These are phyloP conservation scores for Neocallimastix lanati DNA, from an alignment of 192 early-diverging fungal species.

Conservation along the genomic window DNA sequence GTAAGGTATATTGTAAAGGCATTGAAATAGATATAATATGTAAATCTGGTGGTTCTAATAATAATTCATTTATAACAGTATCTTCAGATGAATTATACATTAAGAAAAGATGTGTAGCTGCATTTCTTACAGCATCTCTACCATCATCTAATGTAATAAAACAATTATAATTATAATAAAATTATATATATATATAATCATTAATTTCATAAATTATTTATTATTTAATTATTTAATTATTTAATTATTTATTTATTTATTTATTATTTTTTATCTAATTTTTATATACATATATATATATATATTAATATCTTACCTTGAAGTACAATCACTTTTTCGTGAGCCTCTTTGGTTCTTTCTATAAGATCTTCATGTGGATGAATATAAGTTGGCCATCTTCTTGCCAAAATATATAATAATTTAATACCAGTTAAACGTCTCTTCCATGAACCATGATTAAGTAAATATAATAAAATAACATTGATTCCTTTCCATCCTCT, in stretches of 20 bases:
- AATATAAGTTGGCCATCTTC: background rate
- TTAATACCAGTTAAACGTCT: background rate
- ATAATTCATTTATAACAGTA: background rate
- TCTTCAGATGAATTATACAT: background rate
- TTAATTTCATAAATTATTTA: too few relatives aligned
- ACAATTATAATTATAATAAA: background rate
- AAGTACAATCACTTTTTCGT: background rate
- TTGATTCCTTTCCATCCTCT: background rate
- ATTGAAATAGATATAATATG: background rate
- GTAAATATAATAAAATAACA: background rate
- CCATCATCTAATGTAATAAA: background rate
- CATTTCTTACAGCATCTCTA: background rate
- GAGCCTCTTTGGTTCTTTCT: background rate
- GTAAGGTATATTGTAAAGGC: background rate
- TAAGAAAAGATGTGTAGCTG: background rate
- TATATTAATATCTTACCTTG: background rate
- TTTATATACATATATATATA: too few relatives aligned
- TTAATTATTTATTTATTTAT: too few relatives aligned
- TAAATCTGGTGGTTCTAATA: background rate
- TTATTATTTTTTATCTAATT: too few relatives aligned
- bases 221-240: too few relatives aligned
- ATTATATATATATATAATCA: too few relatives aligned
- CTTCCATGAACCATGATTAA: background rate
- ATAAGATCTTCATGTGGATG: background rate
- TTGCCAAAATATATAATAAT: background rate